A percentile compares a stretch with the other conserved stretches of the same genome.
Conservation (phyloP, 148 eudicot genomes). For the Nepenthes mirabilis region DNA sequence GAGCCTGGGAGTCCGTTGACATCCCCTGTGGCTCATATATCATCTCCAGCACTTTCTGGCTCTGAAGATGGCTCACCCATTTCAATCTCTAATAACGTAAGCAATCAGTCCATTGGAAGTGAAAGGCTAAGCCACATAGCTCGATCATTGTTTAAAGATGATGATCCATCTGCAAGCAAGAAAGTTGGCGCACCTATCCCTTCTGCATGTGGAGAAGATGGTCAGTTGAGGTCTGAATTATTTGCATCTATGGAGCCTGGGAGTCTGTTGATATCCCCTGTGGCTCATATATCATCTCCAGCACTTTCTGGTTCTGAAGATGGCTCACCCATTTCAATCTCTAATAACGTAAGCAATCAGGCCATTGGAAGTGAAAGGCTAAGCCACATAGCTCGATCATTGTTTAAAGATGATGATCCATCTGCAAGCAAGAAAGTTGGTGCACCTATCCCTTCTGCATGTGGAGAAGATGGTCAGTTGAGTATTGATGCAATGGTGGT, state of each 20-base stretch:
- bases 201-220: slow-evolving; percentile 8
- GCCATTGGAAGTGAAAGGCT: slow-evolving; percentile 15
- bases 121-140: slow-evolving; percentile 36
- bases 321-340: slow-evolving; percentile 19
- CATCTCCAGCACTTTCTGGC: slow-evolving; percentile 30
- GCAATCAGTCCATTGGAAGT: slow-evolving; percentile 9
- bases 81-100: slow-evolving; percentile 21
- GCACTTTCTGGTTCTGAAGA: slow-evolving; percentile 25
- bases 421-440: slow-evolving; percentile 21
- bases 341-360: slow-evolving; percentile 18
- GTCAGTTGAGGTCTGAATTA: background rate
- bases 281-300: slow-evolving; percentile 46
- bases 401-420: slow-evolving; percentile 40
- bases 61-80: slow-evolving; percentile 28
- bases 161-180: slow-evolving; percentile 13
- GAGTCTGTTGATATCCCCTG: background rate
- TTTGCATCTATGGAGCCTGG: too few relatives aligned
- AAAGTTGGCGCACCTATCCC: slow-evolving; percentile 23
- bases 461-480: slow-evolving; percentile 6
- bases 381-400: slow-evolving; percentile 51
- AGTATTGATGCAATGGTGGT: slow-evolving; percentile 6
- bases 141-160: slow-evolving; percentile 61
- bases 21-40: slow-evolving; percentile 44
- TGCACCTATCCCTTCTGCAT: slow-evolving; percentile 16
- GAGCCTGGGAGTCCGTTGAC: slow-evolving; percentile 46